These are phyloP conservation scores for Solanum pinnatisectum DNA, from an alignment of 257 asterid genomes.

Conservation along the genomic window DNA sequence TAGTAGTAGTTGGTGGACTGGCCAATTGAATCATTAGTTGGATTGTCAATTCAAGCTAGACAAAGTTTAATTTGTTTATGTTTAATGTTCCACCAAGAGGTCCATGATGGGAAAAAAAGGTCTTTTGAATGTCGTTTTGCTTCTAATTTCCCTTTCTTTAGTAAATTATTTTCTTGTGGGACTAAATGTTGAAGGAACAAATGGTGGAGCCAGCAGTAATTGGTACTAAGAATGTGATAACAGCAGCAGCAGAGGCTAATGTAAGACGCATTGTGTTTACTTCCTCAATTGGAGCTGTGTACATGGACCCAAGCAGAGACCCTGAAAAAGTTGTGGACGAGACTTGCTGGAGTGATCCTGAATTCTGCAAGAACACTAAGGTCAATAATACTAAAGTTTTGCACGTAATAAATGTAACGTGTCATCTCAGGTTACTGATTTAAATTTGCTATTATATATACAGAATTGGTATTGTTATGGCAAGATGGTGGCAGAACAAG, in stretches of 20 bases:
- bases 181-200: constrained; percentile 49
- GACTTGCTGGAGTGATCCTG: constrained; percentile 62
- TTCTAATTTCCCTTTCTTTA: background rate
- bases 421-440: background rate
- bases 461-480: constrained; percentile 73
- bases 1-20: background rate
- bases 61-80: background rate
- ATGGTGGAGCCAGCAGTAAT: constrained; percentile 96
- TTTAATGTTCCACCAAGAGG: background rate
- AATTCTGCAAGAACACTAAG: constrained; percentile 54
- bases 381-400: background rate
- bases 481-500: constrained; percentile 60
- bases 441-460: background rate
- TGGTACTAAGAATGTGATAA: constrained; percentile 66
- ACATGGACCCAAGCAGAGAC: constrained; percentile 77
- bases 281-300: constrained; percentile 82
- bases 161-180: background rate
- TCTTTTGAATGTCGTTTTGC: background rate
- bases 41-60: background rate
- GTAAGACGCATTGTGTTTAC: constrained; percentile 81
- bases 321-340: constrained; percentile 61
- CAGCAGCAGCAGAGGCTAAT: constrained; percentile 75
- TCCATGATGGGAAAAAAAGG: background rate
- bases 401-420: background rate
- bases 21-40: background rate